Evolutionary conservation across 2,329 filamentous ascomycete genomes (phyloP), one percentile per base, ranked within the genome.

Genomic region (Paecilomyces dactylethromorphus): DNA sequence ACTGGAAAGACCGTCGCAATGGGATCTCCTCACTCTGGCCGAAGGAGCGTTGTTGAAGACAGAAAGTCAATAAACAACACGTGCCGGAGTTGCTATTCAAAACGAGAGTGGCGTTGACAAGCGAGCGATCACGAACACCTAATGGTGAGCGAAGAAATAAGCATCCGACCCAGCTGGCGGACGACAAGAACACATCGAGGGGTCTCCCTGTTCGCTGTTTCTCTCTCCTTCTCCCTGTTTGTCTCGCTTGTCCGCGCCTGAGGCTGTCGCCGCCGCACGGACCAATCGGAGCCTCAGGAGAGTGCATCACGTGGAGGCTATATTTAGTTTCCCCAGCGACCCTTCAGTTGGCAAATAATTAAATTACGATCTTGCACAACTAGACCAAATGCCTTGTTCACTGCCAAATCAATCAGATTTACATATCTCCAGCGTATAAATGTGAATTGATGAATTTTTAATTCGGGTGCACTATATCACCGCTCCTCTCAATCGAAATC

Each of bases 251-350:
- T 52, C 1, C 13, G 3, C 6, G 35, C 39, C 39, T 45, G 35
- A 45, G 35, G 35, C 35, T n/a, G 13, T 18, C 1, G 0, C 15
- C 4, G 8, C 15, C 7, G 5, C 35, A 45, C 35, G 35, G 35
- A n/a, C 39, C 39, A 45, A 45, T 45, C 7, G 39, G n/a, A 45
- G 50, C 26, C 1, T 13, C 10, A 3, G 22, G 10, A n/a, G 22
- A 6, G 12, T n/a, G 21, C 4, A 26, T 52, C 50, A 52, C 50
- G 50, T 52, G 50, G 22, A 22, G 10, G 50, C 15, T 52, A 52
- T 52, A 52, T 52, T 52, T 52, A 52, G 50, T 52, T 52, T 52
- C 50, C 50, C 50, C 50, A 52, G 50, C 26, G 50, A 52, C 50
- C 18, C 39, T 29, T 29, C 39, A 45, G 35, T 39, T 39, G 35